A percentile compares a stretch with the other conserved stretches of the same genome.
Evolutionary conservation across 805 yeast species (phyloP).

Genomic region (Lachancea thermotolerans): DNA sequence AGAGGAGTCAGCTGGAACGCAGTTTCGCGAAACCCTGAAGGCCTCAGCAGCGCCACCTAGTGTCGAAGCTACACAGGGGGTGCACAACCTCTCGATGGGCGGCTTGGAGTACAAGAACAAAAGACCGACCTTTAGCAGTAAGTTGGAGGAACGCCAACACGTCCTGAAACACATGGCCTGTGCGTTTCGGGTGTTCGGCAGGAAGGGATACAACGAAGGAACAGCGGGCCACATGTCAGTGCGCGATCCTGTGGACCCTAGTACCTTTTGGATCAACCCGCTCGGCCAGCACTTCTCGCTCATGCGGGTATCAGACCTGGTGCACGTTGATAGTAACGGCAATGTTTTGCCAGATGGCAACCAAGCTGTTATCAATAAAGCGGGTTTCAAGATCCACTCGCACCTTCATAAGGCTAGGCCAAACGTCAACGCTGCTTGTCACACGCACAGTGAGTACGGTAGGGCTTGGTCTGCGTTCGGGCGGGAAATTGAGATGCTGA

Average conservation of each 20-base stretch:
- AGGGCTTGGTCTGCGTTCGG: slow-evolving; percentile 60
- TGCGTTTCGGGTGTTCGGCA: slow-evolving; percentile 76
- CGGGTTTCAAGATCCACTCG: slow-evolving; percentile 63
- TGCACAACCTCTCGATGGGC: slow-evolving; percentile 18
- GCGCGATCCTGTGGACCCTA: slow-evolving; percentile 75
- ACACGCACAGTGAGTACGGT: slow-evolving; percentile 57
- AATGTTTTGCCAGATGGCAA: slow-evolving; percentile 42
- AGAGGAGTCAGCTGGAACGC: too few relatives aligned
- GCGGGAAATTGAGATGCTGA: slow-evolving; percentile 62
- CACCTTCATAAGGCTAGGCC: slow-evolving; percentile 59
- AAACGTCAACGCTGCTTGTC: slow-evolving; percentile 63
- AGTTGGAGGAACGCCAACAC: slow-evolving; percentile 18
- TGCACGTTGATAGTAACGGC: slow-evolving; percentile 52
- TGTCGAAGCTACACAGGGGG: slow-evolving; percentile 12
- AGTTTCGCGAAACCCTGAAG: too few relatives aligned
- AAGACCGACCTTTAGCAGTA: slow-evolving; percentile 15
- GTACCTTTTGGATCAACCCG: slow-evolving; percentile 87
- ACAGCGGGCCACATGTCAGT: slow-evolving; percentile 81
- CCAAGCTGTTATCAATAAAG: slow-evolving; percentile 48
- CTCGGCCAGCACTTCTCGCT: slow-evolving; percentile 67
- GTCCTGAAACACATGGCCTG: slow-evolving; percentile 67
- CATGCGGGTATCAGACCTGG: slow-evolving; percentile 55
- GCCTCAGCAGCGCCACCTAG: too few relatives aligned
- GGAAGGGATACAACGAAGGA: slow-evolving; percentile 71
- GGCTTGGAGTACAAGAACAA: slow-evolving; percentile 12